Percentiles rank a stretch among this genome's conserved stretches.
Conservation (phyloP, 768 basidiomycete species). For the Trametes cubensis region DNA sequence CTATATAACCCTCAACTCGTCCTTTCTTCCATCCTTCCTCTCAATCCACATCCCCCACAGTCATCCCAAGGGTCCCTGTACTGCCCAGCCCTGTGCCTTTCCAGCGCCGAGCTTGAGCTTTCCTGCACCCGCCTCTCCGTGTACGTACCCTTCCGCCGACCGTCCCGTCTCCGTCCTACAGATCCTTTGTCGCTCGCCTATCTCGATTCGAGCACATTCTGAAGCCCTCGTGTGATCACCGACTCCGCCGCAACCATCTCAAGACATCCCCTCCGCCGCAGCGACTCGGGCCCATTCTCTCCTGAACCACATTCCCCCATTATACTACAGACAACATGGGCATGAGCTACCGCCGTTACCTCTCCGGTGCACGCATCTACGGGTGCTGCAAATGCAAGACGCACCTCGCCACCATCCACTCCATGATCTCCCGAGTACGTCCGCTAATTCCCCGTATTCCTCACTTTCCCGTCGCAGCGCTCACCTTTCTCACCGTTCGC, state of each 20-base stretch:
- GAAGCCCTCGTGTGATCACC: not conserved
- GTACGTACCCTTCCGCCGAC: slow-evolving; percentile 8
- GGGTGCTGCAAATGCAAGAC: slow-evolving; percentile 87
- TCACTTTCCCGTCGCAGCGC: not conserved
- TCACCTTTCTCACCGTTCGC: slow-evolving; percentile 20
- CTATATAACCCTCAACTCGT: slow-evolving; percentile 19
- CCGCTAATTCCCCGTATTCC: not conserved
- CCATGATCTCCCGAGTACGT: slow-evolving; percentile 86
- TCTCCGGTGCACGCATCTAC: slow-evolving; percentile 82
- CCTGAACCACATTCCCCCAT: not conserved
- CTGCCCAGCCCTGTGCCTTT: slow-evolving; percentile 9
- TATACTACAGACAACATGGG: slow-evolving; percentile 58
- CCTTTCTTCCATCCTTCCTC: slow-evolving; percentile 22
- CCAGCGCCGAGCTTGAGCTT: not conserved
- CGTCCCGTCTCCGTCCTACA: slow-evolving; percentile 5
- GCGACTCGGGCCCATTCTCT: not conserved
- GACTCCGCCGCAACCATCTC: not conserved
- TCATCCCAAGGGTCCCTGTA: not conserved
- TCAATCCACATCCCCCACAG: slow-evolving; percentile 12
- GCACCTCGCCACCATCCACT: slow-evolving; percentile 88
- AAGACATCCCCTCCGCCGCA: not conserved
- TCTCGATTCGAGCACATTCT: not conserved
- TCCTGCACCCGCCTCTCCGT: slow-evolving; percentile 10
- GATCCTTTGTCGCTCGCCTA: not conserved
- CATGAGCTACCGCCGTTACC: slow-evolving; percentile 87